Evolutionary conservation across 108 stramenopile species (phyloP), one percentile per base, ranked within the genome.

Genomic region (Seminavis robusta): DNA sequence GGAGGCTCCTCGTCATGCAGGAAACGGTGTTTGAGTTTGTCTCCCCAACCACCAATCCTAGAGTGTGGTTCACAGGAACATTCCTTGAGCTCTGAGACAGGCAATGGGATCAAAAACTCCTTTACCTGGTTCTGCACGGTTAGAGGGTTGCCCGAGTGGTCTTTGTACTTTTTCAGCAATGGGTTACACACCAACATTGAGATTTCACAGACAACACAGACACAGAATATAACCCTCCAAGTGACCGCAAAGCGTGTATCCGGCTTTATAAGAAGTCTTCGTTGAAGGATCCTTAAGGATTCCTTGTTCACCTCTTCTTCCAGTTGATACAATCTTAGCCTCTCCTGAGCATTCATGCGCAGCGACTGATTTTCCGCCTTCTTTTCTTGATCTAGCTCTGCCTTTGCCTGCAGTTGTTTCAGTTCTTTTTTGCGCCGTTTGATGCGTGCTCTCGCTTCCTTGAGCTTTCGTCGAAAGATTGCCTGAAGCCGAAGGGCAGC

Each of bases 191-290:
- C 33, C 16, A 74, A 46, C 5, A 67, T 63, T 11, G 79, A 40
- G 37, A 88, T 60, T 42, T 91, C 90, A 23, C 76, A 33, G 13
- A 70, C 25, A 15, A 86, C 72, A 36, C 83, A 80, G 21, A 58
- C 27, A 19, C 83, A 52, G 44, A 84, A 69, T 0, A 86, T 10
- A 33, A 56, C 48, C 42, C 78, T 86, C 90, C 90, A 92, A 31
- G 40, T 16, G 17, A 86, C 72, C 7, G 86, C 56, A 71, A 92
- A 86, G 13, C 57, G 44, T 1, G 82, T 83, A 41, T 86, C 88
- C 6, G 90, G 90, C 36, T 74, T 63, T 27, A 92, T 33, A 0
- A 76, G 33, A 20, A 81, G 30, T 28, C 65, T 77, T 29, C 58
- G 65, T 33, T 67, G 59, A 32, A 67, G 46, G 49, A 71, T 47